phyloP scores from a whole-genome alignment of 257 asterid genomes.

The Anisodus tanguticus region DNA sequence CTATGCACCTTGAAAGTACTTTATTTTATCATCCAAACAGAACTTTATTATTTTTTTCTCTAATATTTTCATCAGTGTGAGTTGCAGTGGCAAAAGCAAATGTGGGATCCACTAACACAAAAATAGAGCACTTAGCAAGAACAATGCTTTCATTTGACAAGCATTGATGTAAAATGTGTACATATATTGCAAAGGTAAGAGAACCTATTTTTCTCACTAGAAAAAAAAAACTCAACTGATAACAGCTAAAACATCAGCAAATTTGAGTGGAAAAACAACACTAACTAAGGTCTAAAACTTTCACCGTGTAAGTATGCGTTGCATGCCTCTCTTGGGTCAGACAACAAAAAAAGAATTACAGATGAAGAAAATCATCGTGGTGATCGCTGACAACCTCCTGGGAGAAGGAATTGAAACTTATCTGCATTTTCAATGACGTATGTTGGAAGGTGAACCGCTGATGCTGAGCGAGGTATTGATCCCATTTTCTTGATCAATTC shows the following conservation, averaged over 20 bases:
- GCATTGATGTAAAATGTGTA: neutral
- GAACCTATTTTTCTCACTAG: neutral
- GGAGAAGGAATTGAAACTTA: conserved; percentile 75
- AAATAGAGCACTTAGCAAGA: neutral
- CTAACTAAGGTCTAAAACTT: neutral
- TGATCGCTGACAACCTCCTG: conserved; percentile 80
- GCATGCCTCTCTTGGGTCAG: too few species aligned
- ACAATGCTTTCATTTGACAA: neutral
- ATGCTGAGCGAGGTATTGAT: conserved; percentile 70
- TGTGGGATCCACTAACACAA: neutral
- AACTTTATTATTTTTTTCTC: neutral
- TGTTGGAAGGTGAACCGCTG: conserved; percentile 87
- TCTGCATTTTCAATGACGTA: conserved; percentile 74
- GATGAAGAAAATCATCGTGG: conserved; percentile 36
- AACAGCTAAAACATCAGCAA: neutral
- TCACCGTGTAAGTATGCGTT: neutral
- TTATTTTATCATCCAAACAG: neutral
- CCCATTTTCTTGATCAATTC: conserved; percentile 90
- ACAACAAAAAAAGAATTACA: neutral
- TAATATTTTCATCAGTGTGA: neutral
- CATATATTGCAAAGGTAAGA: neutral
- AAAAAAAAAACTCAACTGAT: neutral
- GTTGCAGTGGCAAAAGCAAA: neutral
- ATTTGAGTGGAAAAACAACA: neutral
- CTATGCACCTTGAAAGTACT: neutral